Conservation (phyloP, 2,329 filamentous ascomycete genomes). For the Pyricularia sp. region DNA sequence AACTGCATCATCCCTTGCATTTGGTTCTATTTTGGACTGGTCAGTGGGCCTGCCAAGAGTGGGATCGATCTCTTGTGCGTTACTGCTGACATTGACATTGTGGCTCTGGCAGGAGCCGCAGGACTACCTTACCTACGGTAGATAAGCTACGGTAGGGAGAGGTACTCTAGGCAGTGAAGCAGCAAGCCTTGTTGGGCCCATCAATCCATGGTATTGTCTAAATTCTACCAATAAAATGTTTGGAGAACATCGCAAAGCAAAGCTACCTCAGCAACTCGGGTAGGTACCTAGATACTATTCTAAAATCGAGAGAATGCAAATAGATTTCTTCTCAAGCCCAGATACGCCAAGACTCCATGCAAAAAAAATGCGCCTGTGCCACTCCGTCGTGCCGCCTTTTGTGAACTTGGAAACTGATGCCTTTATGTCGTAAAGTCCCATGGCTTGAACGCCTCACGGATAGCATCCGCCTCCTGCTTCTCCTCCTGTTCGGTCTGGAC, state of each 20-base stretch:
- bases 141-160: too few species aligned
- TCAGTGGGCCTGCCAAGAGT: background rate
- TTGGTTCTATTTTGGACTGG: background rate
- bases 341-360: background rate
- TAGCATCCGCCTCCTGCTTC: slow-evolving; percentile 63
- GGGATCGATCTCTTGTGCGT: background rate
- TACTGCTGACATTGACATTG: background rate
- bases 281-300: background rate
- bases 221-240: background rate
- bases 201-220: background rate
- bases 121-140: too few species aligned
- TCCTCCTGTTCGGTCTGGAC: slow-evolving; percentile 71
- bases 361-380: background rate
- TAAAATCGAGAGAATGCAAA: background rate
- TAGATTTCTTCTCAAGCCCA: background rate
- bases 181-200: background rate
- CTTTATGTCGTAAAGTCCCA: slow-evolving; percentile 73
- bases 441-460: slow-evolving; percentile 72
- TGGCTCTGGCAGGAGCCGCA: background rate
- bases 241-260: background rate
- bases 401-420: background rate
- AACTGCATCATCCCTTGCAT: background rate
- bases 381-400: background rate
- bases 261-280: background rate
- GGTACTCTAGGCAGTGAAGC: background rate